Evolutionary conservation across 495 filamentous ascomycete genomes (phyloP).

Genomic region (Penicillium maclennaniae): DNA sequence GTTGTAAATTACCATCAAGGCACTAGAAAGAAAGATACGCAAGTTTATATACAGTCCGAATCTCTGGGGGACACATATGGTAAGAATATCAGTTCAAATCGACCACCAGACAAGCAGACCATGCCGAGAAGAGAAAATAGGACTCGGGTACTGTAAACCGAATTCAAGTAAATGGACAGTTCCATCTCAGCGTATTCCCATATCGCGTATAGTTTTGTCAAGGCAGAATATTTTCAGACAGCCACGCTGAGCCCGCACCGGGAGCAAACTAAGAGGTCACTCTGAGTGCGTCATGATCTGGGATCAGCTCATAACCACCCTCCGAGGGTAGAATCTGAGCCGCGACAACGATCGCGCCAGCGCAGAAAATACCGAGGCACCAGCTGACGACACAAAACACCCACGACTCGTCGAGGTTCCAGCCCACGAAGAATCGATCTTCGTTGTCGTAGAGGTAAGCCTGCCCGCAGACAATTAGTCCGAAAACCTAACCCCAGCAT

Average conservation of each 20-base stretch:
- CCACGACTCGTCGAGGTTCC: conserved; percentile 76
- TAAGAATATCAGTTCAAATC: background rate
- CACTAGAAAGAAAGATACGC: background rate
- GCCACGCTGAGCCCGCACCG: background rate
- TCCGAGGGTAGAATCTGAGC: conserved; percentile 69
- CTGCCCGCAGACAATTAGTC: conserved; percentile 36
- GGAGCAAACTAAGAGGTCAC: conserved; percentile 5
- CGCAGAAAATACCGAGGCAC: conserved; percentile 58
- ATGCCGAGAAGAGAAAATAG: background rate
- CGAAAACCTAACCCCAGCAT: background rate
- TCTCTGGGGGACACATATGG: background rate
- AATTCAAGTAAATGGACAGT: background rate
- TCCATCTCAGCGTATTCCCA: background rate
- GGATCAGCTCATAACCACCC: conserved; percentile 80
- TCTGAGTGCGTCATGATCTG: conserved; percentile 32
- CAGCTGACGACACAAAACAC: conserved; percentile 73
- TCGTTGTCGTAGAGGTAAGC: conserved; percentile 82
- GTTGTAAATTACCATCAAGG: conserved; percentile 3
- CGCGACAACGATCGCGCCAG: conserved; percentile 57
- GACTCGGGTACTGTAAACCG: background rate
- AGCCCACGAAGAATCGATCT: conserved; percentile 80
- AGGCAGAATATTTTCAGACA: background rate
- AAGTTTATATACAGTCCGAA: conserved; percentile 6
- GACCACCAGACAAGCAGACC: conserved; percentile 1
- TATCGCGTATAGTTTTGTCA: background rate